Base-by-base conservation (phyloP, 73 alveolate genomes). In the Breviolum minutum region DNA sequence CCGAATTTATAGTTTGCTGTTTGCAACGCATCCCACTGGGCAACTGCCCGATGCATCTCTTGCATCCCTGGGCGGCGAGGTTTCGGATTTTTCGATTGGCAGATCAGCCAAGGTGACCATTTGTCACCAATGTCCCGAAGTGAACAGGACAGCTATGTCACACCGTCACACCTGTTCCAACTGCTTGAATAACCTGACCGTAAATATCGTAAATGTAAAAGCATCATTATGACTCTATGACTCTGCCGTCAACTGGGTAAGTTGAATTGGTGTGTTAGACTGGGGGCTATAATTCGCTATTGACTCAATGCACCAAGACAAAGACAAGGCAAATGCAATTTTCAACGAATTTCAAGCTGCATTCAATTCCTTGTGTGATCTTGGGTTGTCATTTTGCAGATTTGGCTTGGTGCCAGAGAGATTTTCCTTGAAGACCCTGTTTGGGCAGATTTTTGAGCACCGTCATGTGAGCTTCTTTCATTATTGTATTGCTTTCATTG, bases 401-500 rank as follows among this genome's bases (percentile, higher is more conserved):
- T 32, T 48, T 80, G 88, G 88, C 88, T 77, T 77, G 62, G 69
- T 30, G 88, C 88, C 48, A 69, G 54, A 40, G 54, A 17, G 6
- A 80, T 80, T 80, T 80, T 80, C 88, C 88, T 32, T 27, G 54
- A 40, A 40, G 54, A 40, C 54, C 54, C 54, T 26, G 68, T 77
- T 73, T 73, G 83, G 86, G 86, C 86, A 77, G 86, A 77, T 19
- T 77, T 77, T 77, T 77, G 86, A 77, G 62, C 86, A 77, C 86
- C 86, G 54, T 40, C 54, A 40, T 73, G 82, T 73, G 82, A 73
- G 82, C 82, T 26, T 66, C 54, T 40, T 40, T 40, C 54, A 40
- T 40, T 40, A 3, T 66, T 20, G 22, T 13, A 20, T 66, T 13
- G 74, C 74, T 66, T 66, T 16, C 16, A 66, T 66, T 20, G 22